Percentiles rank a stretch among this genome's conserved stretches.
phyloP scores from a whole-genome alignment of 2,329 filamentous ascomycete genomes.

The Metarhizium guizhouense region DNA sequence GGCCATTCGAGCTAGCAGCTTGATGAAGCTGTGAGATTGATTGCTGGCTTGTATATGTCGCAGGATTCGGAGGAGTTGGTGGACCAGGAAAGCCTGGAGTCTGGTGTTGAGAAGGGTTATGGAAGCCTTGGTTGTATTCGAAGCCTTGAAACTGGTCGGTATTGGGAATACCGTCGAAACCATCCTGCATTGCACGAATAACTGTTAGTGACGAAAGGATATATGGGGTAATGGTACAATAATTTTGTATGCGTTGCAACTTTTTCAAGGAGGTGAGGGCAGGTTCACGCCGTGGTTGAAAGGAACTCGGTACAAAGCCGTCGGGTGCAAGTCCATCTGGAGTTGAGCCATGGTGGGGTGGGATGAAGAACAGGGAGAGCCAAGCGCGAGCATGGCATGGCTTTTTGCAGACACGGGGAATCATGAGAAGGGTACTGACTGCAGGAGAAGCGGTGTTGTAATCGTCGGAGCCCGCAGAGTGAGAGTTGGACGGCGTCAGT shows the following conservation, averaged over 20 bases:
- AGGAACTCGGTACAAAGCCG: background rate
- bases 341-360: too few species aligned
- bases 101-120: slow-evolving; percentile 19
- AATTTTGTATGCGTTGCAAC: background rate
- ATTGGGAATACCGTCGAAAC: slow-evolving; percentile 34
- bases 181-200: slow-evolving; percentile 30
- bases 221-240: background rate
- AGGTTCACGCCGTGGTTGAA: too few species aligned
- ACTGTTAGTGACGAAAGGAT: background rate
- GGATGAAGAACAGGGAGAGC: background rate
- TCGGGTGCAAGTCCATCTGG: too few species aligned
- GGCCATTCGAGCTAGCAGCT: slow-evolving; percentile 12
- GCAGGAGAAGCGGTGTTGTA: slow-evolving; percentile 6
- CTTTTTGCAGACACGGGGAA: background rate
- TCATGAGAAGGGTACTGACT: background rate
- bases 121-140: slow-evolving; percentile 33
- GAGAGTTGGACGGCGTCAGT: slow-evolving; percentile 37
- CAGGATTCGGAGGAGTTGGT: slow-evolving; percentile 41
- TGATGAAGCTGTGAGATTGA: slow-evolving; percentile 18
- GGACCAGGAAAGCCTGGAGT: slow-evolving; percentile 31
- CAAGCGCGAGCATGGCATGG: background rate
- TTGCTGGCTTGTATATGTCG: slow-evolving; percentile 18
- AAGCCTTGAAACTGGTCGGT: slow-evolving; percentile 40
- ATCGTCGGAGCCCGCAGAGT: slow-evolving; percentile 4
- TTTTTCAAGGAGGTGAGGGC: background rate